Evolutionary conservation across 805 yeast genomes (phyloP), one percentile per base, ranked within the genome.

Genomic region (Starmerella sp.): DNA sequence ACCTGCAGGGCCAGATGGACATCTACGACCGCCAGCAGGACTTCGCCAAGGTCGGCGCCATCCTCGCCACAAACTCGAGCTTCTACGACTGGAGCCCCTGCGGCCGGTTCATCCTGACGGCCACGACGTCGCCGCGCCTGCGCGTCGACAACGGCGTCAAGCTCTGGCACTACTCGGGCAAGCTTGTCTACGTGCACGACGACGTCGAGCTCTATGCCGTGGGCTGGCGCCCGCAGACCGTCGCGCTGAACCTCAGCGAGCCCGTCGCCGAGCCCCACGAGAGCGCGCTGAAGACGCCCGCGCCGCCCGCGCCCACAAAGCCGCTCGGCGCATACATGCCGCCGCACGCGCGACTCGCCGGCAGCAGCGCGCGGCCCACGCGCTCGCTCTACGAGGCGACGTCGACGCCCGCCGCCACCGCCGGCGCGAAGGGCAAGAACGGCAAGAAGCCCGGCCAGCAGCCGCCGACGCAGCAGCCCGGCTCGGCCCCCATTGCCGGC

Each of bases 41-140:
- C 70, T 91, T 89, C 69, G 72, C 76, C 54, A 86, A 86, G 69
- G 79, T 93, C 52, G 76, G 89, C 22, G 77, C 86, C 17, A 84
- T 93, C 65, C 86, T 87, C 66, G 98, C 97, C 13, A 73, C 96
- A 46, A 95, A 93, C 73, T 89, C 97, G 14, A 84, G 95, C n/a
- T 95, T 84, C 46, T 91, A 96, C 69, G 87, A 86, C 69, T 93
- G 98, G 98, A 83, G 95, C 2, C 99, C 99, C 9, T 95, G 93
- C 71, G 97, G 98, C 39, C 82, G 93, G 65, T 89, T 77, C 66
- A 81, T 93, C 55, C 73, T 93, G 69, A 91, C 97, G 14, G 97
- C 98, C 17, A 95, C 97, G 5, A 93, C 97, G 0, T 82, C 96
- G 22, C 99, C 99, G 60, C 79, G 99, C 64, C 78, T 93, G 63